Conservation (phyloP, 108 stramenopile species). For the Cyclostephanos tholiformis region DNA sequence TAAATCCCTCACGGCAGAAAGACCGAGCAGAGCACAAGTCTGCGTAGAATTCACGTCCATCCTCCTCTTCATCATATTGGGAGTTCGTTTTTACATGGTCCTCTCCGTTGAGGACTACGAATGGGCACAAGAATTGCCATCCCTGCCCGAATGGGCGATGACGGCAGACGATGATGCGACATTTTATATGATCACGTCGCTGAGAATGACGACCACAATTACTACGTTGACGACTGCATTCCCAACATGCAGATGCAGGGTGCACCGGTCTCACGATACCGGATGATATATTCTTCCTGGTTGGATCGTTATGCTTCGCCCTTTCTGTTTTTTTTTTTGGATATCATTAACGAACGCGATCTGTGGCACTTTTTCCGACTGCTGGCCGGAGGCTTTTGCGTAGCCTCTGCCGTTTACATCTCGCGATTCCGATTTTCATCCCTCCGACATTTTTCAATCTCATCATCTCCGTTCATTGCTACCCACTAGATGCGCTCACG, state of each 20-base stretch:
- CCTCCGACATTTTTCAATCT: constrained; percentile 20
- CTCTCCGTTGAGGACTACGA: constrained; percentile 17
- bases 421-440: constrained; percentile 6
- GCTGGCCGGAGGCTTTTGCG: constrained; percentile 30
- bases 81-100: constrained; percentile 6
- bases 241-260: too few relatives aligned
- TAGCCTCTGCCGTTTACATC: constrained; percentile 15
- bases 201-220: too few relatives aligned
- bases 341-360: constrained; percentile 7
- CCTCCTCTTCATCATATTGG: constrained; percentile 12
- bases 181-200: too few relatives aligned
- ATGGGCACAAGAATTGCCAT: constrained; percentile 9
- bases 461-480: constrained; percentile 34
- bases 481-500: constrained; percentile 6
- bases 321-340: constrained; percentile 10
- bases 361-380: constrained; percentile 12
- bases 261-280: constrained; percentile 17
- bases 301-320: constrained; percentile 18
- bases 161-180: too few relatives aligned
- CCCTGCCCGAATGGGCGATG: too few relatives aligned
- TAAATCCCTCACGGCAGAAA: too few relatives aligned
- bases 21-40: too few relatives aligned
- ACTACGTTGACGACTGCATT: too few relatives aligned
- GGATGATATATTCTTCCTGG: constrained; percentile 28
- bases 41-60: constrained; percentile 9